A percentile compares a stretch with the other conserved stretches of the same genome.
These are phyloP conservation scores for Hibiscus trionum DNA, from an alignment of 345 rosid species.

Conservation along the genomic window DNA sequence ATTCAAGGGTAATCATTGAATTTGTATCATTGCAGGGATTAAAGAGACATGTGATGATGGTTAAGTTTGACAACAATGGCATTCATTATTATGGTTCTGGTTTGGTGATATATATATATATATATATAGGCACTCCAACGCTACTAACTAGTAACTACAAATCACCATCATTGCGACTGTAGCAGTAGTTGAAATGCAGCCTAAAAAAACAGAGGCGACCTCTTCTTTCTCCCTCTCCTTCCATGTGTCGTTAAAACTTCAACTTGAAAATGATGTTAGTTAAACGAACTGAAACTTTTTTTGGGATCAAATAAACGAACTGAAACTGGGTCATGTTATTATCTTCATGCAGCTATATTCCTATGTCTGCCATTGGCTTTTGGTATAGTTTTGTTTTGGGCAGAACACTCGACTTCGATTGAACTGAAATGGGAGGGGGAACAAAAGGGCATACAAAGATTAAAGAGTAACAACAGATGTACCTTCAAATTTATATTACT, in stretches of 20 bases:
- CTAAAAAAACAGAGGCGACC: neutral
- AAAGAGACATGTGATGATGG: constrained; percentile 18
- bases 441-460: too few species aligned
- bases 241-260: neutral
- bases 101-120: neutral
- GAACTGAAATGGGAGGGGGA: too few species aligned
- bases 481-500: too few species aligned
- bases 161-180: neutral
- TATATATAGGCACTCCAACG: too few species aligned
- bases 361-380: too few species aligned
- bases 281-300: neutral
- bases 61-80: constrained; percentile 15
- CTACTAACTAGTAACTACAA: too few species aligned
- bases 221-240: neutral
- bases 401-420: too few species aligned
- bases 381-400: too few species aligned
- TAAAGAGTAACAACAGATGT: too few species aligned
- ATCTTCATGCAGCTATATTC: too few species aligned
- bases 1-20: neutral
- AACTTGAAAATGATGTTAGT: neutral
- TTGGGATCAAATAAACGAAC: too few species aligned
- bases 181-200: constrained; percentile 1
- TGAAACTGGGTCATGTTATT: too few species aligned
- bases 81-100: constrained; percentile 13
- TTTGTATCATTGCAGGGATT: constrained; percentile 10